These are phyloP conservation scores for Erodium moschatum DNA, from an alignment of 441 rosid species.

Conservation along the genomic window DNA sequence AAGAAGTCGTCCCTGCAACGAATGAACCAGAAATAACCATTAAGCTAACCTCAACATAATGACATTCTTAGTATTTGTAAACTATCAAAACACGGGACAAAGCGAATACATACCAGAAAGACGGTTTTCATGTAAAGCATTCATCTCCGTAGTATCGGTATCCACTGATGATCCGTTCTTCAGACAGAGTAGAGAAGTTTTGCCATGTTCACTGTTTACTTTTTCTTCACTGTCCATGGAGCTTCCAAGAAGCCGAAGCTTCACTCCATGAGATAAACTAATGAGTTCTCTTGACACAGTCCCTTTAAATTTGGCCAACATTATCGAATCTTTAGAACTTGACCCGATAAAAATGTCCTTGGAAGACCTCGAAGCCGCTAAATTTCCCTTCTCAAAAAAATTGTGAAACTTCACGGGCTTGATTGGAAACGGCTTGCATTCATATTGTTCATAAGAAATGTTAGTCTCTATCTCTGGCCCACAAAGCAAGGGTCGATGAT, in stretches of 20 bases:
- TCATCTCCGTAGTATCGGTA: constrained; percentile 59
- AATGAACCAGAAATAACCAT: constrained; percentile 17
- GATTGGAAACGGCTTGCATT: constrained; percentile 23
- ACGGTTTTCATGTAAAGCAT: constrained; percentile 32
- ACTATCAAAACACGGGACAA: neutral
- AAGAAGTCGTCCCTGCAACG: constrained; percentile 47
- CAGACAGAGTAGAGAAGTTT: constrained; percentile 21
- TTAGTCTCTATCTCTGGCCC: neutral
- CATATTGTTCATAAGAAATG: constrained; percentile 3
- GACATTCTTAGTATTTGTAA: neutral
- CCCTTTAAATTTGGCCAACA: constrained; percentile 34
- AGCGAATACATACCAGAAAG: constrained; percentile 36
- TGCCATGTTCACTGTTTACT: constrained; percentile 24
- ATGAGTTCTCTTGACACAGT: constrained; percentile 35
- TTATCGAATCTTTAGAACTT: constrained; percentile 25
- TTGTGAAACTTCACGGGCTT: constrained; percentile 24
- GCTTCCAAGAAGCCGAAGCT: constrained; percentile 47
- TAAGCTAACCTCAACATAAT: constrained; percentile 1
- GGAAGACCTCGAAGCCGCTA: constrained; percentile 23
- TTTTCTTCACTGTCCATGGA: constrained; percentile 40
- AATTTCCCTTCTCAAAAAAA: constrained; percentile 23
- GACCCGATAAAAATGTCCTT: constrained; percentile 24
- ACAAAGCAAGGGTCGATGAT: too few relatives aligned
- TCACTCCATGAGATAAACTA: constrained; percentile 42
- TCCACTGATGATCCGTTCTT: constrained; percentile 61